phyloP scores from a whole-genome alignment of 305 asterid species.

The Striga hermonthica region DNA sequence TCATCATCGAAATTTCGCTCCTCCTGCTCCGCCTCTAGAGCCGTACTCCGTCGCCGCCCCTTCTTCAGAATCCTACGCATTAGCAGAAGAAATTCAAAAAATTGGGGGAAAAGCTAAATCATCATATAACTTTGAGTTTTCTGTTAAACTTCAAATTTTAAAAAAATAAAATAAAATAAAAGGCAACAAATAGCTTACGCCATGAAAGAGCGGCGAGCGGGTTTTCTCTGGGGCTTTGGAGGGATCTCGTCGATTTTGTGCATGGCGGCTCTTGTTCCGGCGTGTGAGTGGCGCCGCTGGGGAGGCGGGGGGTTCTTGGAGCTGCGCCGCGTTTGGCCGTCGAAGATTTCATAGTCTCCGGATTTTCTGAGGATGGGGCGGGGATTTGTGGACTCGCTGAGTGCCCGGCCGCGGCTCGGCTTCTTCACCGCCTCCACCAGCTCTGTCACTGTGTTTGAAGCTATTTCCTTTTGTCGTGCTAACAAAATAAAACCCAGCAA shows the following conservation, averaged over 20 bases:
- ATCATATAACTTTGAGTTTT: neutral
- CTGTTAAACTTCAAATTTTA: neutral
- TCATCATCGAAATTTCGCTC: constrained; percentile 43
- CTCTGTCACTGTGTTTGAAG: constrained; percentile 67
- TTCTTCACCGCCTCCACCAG: constrained; percentile 73
- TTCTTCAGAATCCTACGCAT: constrained; percentile 62
- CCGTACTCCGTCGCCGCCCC: constrained; percentile 53
- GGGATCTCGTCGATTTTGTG: constrained; percentile 57
- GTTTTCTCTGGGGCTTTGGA: constrained; percentile 57
- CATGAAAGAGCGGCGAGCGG: constrained; percentile 71
- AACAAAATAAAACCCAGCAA: neutral
- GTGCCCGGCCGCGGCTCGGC: constrained; percentile 63
- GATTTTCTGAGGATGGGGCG: constrained; percentile 72
- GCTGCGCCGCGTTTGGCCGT: constrained; percentile 33
- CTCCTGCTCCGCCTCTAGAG: constrained; percentile 46
- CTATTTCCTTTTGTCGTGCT: constrained; percentile 90
- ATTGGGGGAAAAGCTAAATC: neutral
- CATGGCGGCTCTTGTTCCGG: constrained; percentile 67
- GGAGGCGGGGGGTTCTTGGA: constrained; percentile 47
- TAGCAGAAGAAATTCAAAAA: neutral
- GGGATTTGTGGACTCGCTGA: constrained; percentile 70
- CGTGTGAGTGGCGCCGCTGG: constrained; percentile 74
- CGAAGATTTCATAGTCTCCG: constrained; percentile 41
- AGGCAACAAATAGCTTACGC: constrained; percentile 37
- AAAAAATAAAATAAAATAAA: neutral